Evolutionary conservation across 2,329 filamentous ascomycete genomes (phyloP).

Genomic region (Scytalidium lignicola): DNA sequence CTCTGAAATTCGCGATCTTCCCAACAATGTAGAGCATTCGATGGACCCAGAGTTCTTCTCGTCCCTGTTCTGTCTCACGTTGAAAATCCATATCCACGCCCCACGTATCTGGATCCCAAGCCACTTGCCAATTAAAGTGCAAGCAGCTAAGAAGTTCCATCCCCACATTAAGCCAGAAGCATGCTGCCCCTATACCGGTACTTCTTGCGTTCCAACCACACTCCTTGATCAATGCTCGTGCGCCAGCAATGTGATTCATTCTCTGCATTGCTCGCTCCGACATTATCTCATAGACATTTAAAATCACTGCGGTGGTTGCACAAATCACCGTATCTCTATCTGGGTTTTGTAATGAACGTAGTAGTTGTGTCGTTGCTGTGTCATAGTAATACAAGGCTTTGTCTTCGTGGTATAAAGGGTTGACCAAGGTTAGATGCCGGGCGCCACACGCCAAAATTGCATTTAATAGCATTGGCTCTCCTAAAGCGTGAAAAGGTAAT

Average conservation of each 20-base stretch:
- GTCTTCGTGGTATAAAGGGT: conserved; percentile 66
- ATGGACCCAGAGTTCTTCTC: conserved; percentile 83
- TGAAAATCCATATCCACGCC: conserved; percentile 74
- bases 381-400: conserved; percentile 82
- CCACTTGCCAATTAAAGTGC: conserved; percentile 78
- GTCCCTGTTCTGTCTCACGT: conserved; percentile 49
- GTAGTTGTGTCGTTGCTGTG: conserved; percentile 71
- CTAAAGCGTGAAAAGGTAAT: conserved; percentile 76
- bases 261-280: conserved; percentile 69
- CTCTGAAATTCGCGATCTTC: conserved; percentile 81
- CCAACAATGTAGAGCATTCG: conserved; percentile 84
- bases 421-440: conserved; percentile 69
- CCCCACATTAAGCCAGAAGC: conserved; percentile 90
- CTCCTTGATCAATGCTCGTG: conserved; percentile 80
- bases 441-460: conserved; percentile 86
- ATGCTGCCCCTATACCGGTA: conserved; percentile 74
- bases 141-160: conserved; percentile 88
- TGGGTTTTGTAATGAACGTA: conserved; percentile 75
- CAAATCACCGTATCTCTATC: conserved; percentile 80
- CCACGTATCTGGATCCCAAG: conserved; percentile 90
- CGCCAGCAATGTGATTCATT: conserved; percentile 88
- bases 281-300: conserved; percentile 94
- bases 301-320: conserved; percentile 78
- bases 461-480: conserved; percentile 83
- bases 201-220: conserved; percentile 82